A percentile compares a stretch with the other conserved stretches of the same genome.
Conservation (phyloP, 805 yeast genomes). For the Saturnispora kantuleensis region DNA sequence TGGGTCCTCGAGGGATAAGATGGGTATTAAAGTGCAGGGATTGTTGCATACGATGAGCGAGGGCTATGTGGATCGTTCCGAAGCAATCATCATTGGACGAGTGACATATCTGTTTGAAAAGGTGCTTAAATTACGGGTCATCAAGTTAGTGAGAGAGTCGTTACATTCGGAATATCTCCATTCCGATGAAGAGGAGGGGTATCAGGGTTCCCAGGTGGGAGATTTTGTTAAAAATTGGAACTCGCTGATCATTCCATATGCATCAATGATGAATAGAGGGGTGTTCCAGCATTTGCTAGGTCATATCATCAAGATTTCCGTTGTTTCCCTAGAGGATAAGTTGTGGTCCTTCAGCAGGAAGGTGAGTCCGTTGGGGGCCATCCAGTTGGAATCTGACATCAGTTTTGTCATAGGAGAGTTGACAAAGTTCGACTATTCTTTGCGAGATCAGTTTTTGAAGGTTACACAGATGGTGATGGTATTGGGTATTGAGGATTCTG, state of each 20-base stretch:
- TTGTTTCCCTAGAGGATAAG: slow-evolving; percentile 52
- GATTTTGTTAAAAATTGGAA: slow-evolving; percentile 61
- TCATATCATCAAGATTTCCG: slow-evolving; percentile 43
- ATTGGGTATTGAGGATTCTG: slow-evolving; percentile 70
- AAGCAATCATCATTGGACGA: slow-evolving; percentile 31
- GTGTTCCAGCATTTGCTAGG: slow-evolving; percentile 42
- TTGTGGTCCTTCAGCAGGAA: slow-evolving; percentile 56
- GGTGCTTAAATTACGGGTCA: slow-evolving; percentile 28
- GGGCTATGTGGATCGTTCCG: slow-evolving; percentile 8
- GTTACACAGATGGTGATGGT: slow-evolving; percentile 79
- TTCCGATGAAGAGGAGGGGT: slow-evolving; percentile 17
- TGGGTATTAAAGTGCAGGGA: slow-evolving; percentile 3
- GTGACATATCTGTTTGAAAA: slow-evolving; percentile 31
- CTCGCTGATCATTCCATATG: slow-evolving; percentile 53
- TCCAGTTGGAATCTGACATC: slow-evolving; percentile 74
- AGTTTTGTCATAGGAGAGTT: slow-evolving; percentile 64
- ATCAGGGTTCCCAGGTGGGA: slow-evolving; percentile 6
- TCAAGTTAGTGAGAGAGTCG: slow-evolving; percentile 27
- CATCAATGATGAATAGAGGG: slow-evolving; percentile 23
- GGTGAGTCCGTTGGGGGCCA: slow-evolving; percentile 75
- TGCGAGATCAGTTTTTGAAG: slow-evolving; percentile 69
- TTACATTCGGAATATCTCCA: slow-evolving; percentile 34
- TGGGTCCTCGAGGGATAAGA: not conserved
- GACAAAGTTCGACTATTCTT: slow-evolving; percentile 59
- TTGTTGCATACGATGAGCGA: slow-evolving; percentile 6